Percentiles rank a stretch among this genome's conserved stretches.
These are phyloP conservation scores for Aspergillus sp. DNA, from an alignment of 2,329 filamentous ascomycete species.

Conservation along the genomic window DNA sequence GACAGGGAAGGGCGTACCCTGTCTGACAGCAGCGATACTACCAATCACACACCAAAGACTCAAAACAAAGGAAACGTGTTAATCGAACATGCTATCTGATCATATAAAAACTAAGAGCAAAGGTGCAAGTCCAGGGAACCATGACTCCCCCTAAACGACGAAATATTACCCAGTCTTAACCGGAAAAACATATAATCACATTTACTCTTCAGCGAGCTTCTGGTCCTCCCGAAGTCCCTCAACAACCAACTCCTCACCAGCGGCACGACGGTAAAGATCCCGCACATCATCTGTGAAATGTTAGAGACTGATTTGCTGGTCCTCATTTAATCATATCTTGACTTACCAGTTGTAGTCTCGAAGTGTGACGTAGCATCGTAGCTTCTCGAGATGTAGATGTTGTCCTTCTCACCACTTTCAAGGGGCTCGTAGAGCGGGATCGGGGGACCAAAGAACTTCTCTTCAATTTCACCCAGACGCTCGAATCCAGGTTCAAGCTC, in stretches of 20 bases:
- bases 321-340: not conserved
- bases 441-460: slow-evolving; percentile 90
- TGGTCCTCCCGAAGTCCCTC: slow-evolving; percentile 74
- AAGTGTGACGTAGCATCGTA: slow-evolving; percentile 98
- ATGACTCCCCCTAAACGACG: slow-evolving; percentile 13
- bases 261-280: slow-evolving; percentile 80
- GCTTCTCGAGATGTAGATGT: slow-evolving; percentile 96
- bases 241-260: slow-evolving; percentile 78
- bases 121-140: not conserved
- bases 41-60: not conserved
- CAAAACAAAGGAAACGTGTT: not conserved
- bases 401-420: slow-evolving; percentile 74
- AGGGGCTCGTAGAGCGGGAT: slow-evolving; percentile 92
- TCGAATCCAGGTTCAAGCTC: slow-evolving; percentile 91
- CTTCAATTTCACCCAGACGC: slow-evolving; percentile 85
- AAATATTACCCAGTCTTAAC: slow-evolving; percentile 19
- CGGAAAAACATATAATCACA: slow-evolving; percentile 1
- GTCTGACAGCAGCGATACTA: too few species aligned
- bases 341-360: slow-evolving; percentile 68
- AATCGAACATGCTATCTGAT: not conserved
- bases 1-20: too few species aligned
- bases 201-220: slow-evolving; percentile 34
- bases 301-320: slow-evolving; percentile 6
- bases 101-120: not conserved
- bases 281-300: slow-evolving; percentile 72